Percentiles rank a stretch among this genome's conserved stretches.
Conservation (phyloP, 805 yeast species). For the Ogataea thermomethanolica region DNA sequence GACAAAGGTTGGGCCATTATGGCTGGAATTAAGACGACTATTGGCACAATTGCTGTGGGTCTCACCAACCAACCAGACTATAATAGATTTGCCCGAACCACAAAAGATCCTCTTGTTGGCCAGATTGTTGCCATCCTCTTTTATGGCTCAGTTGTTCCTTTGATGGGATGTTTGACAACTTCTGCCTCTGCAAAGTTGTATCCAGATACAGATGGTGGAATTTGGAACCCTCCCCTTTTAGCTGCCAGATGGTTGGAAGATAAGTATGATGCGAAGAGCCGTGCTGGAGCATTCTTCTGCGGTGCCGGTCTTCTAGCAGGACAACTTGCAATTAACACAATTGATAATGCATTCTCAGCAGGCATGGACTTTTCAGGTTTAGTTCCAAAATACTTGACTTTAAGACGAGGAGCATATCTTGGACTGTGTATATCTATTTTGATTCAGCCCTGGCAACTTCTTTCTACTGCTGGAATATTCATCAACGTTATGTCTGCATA, state of each 20-base stretch:
- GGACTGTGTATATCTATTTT: constrained; percentile 34
- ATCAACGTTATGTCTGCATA: constrained; percentile 18
- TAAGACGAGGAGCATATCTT: constrained; percentile 44
- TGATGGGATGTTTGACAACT: constrained; percentile 46
- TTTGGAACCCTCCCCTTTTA: constrained; percentile 48
- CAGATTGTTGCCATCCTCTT: constrained; percentile 11
- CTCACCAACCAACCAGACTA: constrained; percentile 41
- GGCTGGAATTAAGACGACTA: constrained; percentile 37
- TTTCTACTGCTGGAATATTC: constrained; percentile 35
- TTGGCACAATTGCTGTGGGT: constrained; percentile 39
- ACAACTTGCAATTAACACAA: constrained; percentile 39
- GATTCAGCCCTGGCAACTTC: constrained; percentile 41
- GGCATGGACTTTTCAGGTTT: constrained; percentile 51
- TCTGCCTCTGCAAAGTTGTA: constrained; percentile 48
- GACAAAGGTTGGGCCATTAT: constrained; percentile 42
- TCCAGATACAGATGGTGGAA: constrained; percentile 36
- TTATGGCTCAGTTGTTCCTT: constrained; percentile 15
- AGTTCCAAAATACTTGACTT: constrained; percentile 41
- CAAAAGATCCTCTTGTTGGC: constrained; percentile 19
- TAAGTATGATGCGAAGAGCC: constrained; percentile 33
- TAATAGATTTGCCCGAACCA: constrained; percentile 32
- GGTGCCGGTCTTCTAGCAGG: constrained; percentile 36
- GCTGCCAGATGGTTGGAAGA: constrained; percentile 30
- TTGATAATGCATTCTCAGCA: constrained; percentile 41
- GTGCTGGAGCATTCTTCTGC: constrained; percentile 49